phyloP scores from a whole-genome alignment of 2,329 filamentous ascomycete genomes.

The Knufia fluminis region DNA sequence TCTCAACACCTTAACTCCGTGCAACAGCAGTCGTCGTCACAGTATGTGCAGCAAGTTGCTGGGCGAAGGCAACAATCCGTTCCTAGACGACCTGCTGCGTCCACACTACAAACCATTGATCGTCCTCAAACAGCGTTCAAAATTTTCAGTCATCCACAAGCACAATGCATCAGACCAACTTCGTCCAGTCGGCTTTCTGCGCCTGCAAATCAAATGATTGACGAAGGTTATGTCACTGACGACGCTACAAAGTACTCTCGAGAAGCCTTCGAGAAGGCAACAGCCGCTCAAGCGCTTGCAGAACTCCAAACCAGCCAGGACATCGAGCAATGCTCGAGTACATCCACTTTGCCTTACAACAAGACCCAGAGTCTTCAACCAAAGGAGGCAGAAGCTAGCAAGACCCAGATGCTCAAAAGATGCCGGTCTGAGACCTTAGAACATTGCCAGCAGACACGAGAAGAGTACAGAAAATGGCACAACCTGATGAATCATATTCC shows the following conservation, averaged over 20 bases:
- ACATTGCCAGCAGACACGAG: not conserved
- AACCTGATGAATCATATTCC: not conserved
- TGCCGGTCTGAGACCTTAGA: conserved; percentile 1
- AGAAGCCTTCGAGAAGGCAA: conserved; percentile 22
- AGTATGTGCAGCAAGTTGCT: not conserved
- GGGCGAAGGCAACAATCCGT: not conserved
- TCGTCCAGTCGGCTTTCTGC: not conserved
- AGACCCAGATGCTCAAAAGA: conserved; percentile 3
- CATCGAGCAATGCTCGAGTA: not conserved
- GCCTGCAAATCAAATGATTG: not conserved
- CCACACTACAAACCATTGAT: not conserved
- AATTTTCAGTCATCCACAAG: not conserved
- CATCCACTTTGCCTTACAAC: not conserved
- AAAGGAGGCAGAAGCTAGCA: not conserved
- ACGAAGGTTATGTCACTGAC: conserved; percentile 13
- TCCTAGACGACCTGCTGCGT: not conserved
- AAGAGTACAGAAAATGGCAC: not conserved
- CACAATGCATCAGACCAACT: not conserved
- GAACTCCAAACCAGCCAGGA: not conserved
- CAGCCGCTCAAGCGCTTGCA: conserved; percentile 22
- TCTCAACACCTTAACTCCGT: conserved; percentile 8
- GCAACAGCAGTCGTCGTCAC: not conserved
- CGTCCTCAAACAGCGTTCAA: conserved; percentile 2
- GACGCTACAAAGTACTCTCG: conserved; percentile 6
- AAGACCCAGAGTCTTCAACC: not conserved